Base-by-base conservation (phyloP, 345 rosid species). In the Salix caprea region DNA sequence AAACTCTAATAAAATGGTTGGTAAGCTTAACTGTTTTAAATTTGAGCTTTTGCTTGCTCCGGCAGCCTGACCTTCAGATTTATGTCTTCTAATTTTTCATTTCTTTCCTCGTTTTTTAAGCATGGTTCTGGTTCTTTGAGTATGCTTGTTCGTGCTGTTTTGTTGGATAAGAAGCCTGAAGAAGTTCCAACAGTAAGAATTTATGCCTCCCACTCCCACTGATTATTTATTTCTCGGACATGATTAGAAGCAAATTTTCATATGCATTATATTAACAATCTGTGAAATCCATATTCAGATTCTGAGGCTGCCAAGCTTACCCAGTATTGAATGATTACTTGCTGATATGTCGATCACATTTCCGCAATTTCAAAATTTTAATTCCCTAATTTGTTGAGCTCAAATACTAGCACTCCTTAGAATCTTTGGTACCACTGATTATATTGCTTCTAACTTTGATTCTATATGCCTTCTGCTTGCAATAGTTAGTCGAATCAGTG, bases 401-500 rank as follows among this genome's bases (percentile, higher is more conserved):
- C 69, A 30, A 36, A 36, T 61, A 30, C 32, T 37, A 12, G 54
- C 21, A 42, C 2, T 69, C n/a, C 15, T 61, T 14, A 28, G 68
- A 67, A 6, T 18, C 7, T 37, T 11, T 7, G n/a, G 23, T 16
- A 34, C 58, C 65, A 66, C 28, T 60, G 69, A 61, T 68, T 71
- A 58, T 76, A 10, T 61, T 65, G 24, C 66, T 71, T 73, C 79
- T 78, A 69, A 76, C 69, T 7, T 2, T 21, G 54, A 42, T 42
- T 34, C 62, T 32, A 72, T 68, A 39, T 78, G 68, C 52, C 72
- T 69, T 71, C 74, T 78, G 71, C 77, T 70, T 73, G 82, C 60
- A 61, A 79, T 83, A 96, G 99, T 76, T 93, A 86, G 89, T 95
- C 84, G 99, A 96, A 87, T 88, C 98, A 36, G 92, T 96, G 66